Evolutionary conservation across 139 green algal genomes (phyloP).

Genomic region (Chlamydomonas schloesseri): DNA sequence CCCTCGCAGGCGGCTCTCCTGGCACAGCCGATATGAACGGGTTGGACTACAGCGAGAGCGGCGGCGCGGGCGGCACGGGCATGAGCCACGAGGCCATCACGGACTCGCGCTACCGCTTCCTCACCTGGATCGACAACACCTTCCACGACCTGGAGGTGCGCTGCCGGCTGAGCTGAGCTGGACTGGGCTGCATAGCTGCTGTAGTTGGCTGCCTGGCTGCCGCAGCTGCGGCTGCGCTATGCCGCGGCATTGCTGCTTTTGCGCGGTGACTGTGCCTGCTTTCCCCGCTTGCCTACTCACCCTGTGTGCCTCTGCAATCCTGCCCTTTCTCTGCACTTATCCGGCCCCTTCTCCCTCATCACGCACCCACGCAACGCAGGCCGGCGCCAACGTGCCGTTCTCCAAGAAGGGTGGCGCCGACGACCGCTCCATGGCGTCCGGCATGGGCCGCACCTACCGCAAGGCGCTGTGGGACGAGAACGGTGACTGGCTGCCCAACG

Average conservation of each 20-base stretch:
- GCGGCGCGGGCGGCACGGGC: conserved; percentile 3
- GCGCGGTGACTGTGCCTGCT: too few relatives aligned
- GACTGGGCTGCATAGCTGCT: too few relatives aligned
- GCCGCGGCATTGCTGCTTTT: too few relatives aligned
- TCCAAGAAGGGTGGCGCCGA: background rate
- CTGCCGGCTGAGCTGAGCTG: background rate
- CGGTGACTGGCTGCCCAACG: conserved; percentile 68
- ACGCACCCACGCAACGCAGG: too few relatives aligned
- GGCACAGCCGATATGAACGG: too few relatives aligned
- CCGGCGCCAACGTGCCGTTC: conserved; percentile 12
- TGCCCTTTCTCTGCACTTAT: too few relatives aligned
- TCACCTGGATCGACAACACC: conserved; percentile 72
- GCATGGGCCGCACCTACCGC: conserved; percentile 28
- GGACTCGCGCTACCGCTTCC: conserved; percentile 53
- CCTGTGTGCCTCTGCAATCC: too few relatives aligned
- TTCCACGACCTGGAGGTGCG: conserved; percentile 50
- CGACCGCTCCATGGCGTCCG: background rate
- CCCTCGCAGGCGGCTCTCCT: too few relatives aligned
- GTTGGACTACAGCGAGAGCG: background rate
- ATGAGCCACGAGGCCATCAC: conserved; percentile 28
- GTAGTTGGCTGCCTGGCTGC: too few relatives aligned
- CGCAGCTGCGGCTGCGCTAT: too few relatives aligned
- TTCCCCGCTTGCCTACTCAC: too few relatives aligned
- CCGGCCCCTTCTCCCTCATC: too few relatives aligned
- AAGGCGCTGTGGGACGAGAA: conserved; percentile 65